Base-by-base conservation (phyloP, 140 eudicot genomes). In the Senecio squalidus region DNA sequence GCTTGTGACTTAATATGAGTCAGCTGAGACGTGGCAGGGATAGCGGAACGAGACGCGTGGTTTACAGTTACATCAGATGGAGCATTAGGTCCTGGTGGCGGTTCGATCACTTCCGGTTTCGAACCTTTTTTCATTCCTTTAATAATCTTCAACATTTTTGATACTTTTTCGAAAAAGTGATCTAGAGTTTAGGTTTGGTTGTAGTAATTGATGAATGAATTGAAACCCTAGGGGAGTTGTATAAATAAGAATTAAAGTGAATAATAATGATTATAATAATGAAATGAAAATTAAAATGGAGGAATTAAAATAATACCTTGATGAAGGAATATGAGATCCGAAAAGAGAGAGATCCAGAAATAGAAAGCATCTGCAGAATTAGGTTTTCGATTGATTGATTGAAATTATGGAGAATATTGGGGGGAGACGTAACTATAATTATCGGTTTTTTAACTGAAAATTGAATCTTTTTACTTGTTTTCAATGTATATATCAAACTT, bases 41-140 rank as follows among this genome's bases (percentile, higher is more conserved):
- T 51, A 16, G 75, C 78, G 3, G 74, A 56, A 18, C 86, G 84
- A 0, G 95, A 86, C 11, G 91, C 91, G 39, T 86, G 95, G 69
- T 86, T 82, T 13, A 86, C 88, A 23, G 86, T 80, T 44, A 86
- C 85, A 33, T 62, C 70, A 8, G 91, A 72, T 4, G 78, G 60
- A 26, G 72, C 68, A 10, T 67, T 68, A 31, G 79, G 70, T 52
- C 70, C 76, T 1, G 71, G 71, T 43, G 84, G 91, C 15, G 82
- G 82, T 67, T 78, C 95, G 44, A 82, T 74, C 21, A 67, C 73
- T 59, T 85, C 90, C 6, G 78, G 64, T 67, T 80, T 86, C 1
- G 79, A 66, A 58, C 80, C 73, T 69, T 72, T 82, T 43, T 74
- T 82, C 67, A 74, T 88, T 70, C 51, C 88, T 55, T 82, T 86